Evolutionary conservation across 2,329 filamentous ascomycete genomes (phyloP).

Genomic region (Xylariaceae sp.): DNA sequence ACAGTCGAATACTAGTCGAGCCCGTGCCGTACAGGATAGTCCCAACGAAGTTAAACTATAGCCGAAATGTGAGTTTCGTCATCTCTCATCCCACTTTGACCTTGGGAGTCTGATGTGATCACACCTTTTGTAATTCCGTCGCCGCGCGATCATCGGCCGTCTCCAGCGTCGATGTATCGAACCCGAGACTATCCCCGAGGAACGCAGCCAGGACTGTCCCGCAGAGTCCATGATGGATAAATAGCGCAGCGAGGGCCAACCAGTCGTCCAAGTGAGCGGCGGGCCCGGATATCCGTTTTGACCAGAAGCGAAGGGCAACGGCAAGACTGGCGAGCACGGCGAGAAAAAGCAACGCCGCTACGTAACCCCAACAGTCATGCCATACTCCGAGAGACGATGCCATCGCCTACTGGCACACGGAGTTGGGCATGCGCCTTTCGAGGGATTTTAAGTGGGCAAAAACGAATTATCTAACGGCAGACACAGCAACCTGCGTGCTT

Average conservation of each 20-base stretch:
- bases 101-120: not conserved
- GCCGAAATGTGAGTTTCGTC: not conserved
- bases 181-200: conserved; percentile 12
- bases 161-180: not conserved
- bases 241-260: conserved; percentile 16
- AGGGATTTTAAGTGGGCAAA: not conserved
- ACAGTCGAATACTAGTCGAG: conserved; percentile 15
- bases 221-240: conserved; percentile 14
- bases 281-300: conserved; percentile 12
- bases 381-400: conserved; percentile 30
- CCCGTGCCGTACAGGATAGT: conserved; percentile 16
- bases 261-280: conserved; percentile 17
- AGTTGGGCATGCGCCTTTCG: conserved; percentile 12
- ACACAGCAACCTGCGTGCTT: not conserved
- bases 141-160: not conserved
- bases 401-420: conserved; percentile 12
- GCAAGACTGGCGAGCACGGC: conserved; percentile 13
- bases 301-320: conserved; percentile 21
- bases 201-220: conserved; percentile 14
- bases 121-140: conserved; percentile 12
- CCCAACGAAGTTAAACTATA: conserved; percentile 12
- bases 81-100: not conserved
- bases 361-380: conserved; percentile 15
- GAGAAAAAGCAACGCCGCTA: conserved; percentile 13
- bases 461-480: not conserved